Conservation (phyloP, 148 eudicot species). For the Silene latifolia region DNA sequence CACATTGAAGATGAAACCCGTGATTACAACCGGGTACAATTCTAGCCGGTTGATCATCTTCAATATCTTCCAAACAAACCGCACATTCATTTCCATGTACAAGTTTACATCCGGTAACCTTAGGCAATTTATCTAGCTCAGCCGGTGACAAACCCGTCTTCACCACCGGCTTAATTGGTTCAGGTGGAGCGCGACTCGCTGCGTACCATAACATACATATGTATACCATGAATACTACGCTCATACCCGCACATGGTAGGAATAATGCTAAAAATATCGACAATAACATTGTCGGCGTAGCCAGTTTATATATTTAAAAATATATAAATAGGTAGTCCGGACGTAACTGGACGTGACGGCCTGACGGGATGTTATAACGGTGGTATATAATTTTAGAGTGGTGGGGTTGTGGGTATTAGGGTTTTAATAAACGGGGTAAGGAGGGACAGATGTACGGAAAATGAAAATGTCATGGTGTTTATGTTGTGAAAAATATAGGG, state of each 20-base stretch:
- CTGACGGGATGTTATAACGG: too few relatives aligned
- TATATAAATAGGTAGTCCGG: too few relatives aligned
- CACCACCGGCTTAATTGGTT: conserved; percentile 35
- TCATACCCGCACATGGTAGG: conserved; percentile 79
- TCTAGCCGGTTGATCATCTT: conserved; percentile 61
- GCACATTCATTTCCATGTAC: conserved; percentile 75
- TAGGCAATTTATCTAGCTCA: conserved; percentile 71
- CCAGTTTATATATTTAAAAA: not conserved
- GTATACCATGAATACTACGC: conserved; percentile 64
- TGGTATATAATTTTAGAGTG: too few relatives aligned
- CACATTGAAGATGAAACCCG: conserved; percentile 84
- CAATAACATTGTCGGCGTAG: conserved; percentile 35
- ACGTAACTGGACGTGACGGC: too few relatives aligned
- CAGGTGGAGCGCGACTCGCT: conserved; percentile 22
- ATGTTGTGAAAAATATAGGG: not conserved
- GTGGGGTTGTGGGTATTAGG: too few relatives aligned
- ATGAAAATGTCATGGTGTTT: too few relatives aligned
- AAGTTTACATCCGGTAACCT: conserved; percentile 57
- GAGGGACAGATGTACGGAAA: too few relatives aligned
- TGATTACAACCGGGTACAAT: conserved; percentile 93
- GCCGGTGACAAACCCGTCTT: conserved; percentile 54
- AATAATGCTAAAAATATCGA: conserved; percentile 69
- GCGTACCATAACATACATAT: conserved; percentile 64
- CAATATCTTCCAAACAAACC: conserved; percentile 80
- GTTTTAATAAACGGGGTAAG: too few relatives aligned